These are phyloP conservation scores for Teunomyces kruisii DNA, from an alignment of 805 yeast genomes.

Conservation along the genomic window DNA sequence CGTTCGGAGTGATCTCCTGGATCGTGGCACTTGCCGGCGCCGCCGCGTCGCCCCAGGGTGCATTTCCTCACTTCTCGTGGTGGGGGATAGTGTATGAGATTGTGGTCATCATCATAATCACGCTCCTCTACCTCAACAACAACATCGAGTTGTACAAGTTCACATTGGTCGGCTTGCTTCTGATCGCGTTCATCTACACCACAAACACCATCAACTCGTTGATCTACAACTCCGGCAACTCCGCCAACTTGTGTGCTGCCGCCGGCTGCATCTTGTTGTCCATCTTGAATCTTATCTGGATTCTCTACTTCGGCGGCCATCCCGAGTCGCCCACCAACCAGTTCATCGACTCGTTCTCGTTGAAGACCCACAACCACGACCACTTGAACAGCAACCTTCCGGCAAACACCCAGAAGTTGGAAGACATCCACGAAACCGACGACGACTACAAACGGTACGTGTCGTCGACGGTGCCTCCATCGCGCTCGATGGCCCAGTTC, in stretches of 20 bases:
- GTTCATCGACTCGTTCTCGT: conserved; percentile 79
- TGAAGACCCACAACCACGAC: conserved; percentile 44
- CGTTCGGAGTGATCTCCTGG: conserved; percentile 80
- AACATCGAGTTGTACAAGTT: conserved; percentile 67
- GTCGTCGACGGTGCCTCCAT: conserved; percentile 11
- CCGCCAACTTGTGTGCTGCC: conserved; percentile 79
- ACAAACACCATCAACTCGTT: conserved; percentile 80
- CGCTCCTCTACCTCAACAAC: conserved; percentile 56
- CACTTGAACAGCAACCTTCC: conserved; percentile 24
- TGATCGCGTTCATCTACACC: conserved; percentile 79
- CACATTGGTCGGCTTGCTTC: conserved; percentile 53
- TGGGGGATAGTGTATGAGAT: conserved; percentile 91
- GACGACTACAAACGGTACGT: conserved; percentile 24
- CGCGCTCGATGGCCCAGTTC: conserved; percentile 19
- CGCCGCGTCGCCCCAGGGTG: conserved; percentile 35
- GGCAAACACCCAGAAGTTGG: conserved; percentile 14
- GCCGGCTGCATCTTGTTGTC: conserved; percentile 88
- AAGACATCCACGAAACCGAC: conserved; percentile 14
- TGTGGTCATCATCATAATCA: conserved; percentile 51
- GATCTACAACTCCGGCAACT: conserved; percentile 59
- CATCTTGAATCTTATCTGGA: conserved; percentile 81
- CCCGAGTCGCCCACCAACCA: conserved; percentile 84
- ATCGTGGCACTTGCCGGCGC: conserved; percentile 86
- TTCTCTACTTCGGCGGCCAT: conserved; percentile 86
- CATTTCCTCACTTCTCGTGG: conserved; percentile 88